phyloP scores from a whole-genome alignment of 495 filamentous ascomycete genomes.

The Haplographium delicatum region DNA sequence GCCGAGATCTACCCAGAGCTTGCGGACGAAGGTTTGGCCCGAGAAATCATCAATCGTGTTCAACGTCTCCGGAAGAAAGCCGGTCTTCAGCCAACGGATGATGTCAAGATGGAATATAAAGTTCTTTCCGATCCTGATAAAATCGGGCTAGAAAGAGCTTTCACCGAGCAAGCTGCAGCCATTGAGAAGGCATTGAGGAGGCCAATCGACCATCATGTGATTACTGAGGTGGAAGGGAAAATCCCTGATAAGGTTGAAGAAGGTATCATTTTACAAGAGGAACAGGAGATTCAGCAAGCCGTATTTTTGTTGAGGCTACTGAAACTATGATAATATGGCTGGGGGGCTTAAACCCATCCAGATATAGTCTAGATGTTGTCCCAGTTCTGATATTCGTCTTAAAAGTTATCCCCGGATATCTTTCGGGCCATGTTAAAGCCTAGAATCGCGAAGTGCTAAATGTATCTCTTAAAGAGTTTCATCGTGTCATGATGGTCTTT shows the following conservation, averaged over 20 bases:
- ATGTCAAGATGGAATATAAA: conserved; percentile 79
- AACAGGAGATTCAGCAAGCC: conserved; percentile 84
- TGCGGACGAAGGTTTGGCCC: conserved; percentile 66
- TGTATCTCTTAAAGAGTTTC: no score
- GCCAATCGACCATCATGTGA: conserved; percentile 68
- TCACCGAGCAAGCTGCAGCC: conserved; percentile 57
- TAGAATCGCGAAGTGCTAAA: neutral
- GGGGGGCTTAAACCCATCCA: no score
- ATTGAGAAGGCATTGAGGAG: conserved; percentile 79
- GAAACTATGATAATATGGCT: no score
- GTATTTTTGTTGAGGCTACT: conserved; percentile 79
- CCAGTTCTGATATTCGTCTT: no score
- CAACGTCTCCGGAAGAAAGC: conserved; percentile 80
- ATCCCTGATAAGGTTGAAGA: conserved; percentile 51
- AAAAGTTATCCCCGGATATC: no score
- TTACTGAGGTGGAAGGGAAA: conserved; percentile 60
- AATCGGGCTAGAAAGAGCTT: conserved; percentile 67
- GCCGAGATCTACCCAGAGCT: conserved; percentile 66
- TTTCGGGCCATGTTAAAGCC: no score
- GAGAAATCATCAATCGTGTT: conserved; percentile 80
- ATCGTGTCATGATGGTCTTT: no score
- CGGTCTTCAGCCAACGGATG: conserved; percentile 73
- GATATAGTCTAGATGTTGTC: no score
- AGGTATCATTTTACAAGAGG: conserved; percentile 71
- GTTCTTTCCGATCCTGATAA: conserved; percentile 72